A percentile compares a stretch with the other conserved stretches of the same genome.
Evolutionary conservation across 768 basidiomycete species (phyloP).

Genomic region (Pholiota conissans): DNA sequence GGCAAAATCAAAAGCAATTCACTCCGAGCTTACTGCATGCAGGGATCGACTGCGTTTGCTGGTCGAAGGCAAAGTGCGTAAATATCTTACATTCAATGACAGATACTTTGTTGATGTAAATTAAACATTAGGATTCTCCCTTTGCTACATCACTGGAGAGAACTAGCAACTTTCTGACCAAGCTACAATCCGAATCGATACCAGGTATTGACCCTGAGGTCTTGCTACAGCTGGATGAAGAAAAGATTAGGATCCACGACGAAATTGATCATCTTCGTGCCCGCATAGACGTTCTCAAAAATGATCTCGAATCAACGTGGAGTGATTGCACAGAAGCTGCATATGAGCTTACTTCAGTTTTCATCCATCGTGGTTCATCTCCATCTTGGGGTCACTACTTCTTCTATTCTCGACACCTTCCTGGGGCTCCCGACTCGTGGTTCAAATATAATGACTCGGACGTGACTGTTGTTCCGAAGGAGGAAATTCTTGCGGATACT

Average conservation of each 20-base stretch:
- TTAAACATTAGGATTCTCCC: slow-evolving; percentile 53
- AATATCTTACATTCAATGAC: background rate
- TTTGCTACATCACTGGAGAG: slow-evolving; percentile 56
- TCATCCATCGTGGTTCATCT: slow-evolving; percentile 88
- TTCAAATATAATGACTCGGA: slow-evolving; percentile 97
- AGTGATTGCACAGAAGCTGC: slow-evolving; percentile 59
- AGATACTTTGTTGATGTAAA: background rate
- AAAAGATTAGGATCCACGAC: slow-evolving; percentile 48
- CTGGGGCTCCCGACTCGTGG: slow-evolving; percentile 79
- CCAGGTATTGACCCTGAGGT: slow-evolving; percentile 65
- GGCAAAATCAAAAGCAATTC: slow-evolving; percentile 66
- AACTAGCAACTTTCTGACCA: slow-evolving; percentile 57
- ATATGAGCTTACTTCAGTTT: slow-evolving; percentile 93
- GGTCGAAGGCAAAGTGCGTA: slow-evolving; percentile 67
- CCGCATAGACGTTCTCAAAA: slow-evolving; percentile 55
- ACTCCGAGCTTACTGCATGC: slow-evolving; percentile 58
- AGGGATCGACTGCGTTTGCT: slow-evolving; percentile 71
- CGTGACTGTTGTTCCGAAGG: slow-evolving; percentile 73
- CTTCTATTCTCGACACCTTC: slow-evolving; percentile 90
- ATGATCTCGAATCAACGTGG: slow-evolving; percentile 77
- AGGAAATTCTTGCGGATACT: slow-evolving; percentile 86
- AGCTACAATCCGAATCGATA: slow-evolving; percentile 40
- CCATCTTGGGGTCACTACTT: slow-evolving; percentile 94
- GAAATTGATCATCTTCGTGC: slow-evolving; percentile 60
- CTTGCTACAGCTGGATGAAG: slow-evolving; percentile 47